Base-by-base conservation (phyloP, 495 filamentous ascomycete species). In the Schizothecium vesticola region DNA sequence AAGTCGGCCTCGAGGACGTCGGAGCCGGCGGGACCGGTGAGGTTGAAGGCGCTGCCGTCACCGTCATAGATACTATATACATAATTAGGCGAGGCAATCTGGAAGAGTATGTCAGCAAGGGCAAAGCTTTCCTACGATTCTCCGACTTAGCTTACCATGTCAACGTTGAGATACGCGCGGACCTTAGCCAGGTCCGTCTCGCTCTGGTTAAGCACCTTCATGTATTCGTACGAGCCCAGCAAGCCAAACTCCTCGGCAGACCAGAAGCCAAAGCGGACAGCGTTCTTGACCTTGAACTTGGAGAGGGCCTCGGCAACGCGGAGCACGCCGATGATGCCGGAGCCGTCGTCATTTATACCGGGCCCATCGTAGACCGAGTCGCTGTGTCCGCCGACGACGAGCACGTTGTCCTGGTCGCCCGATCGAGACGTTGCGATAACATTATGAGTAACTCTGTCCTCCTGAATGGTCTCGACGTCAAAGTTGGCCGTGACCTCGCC, bases 251-350 rank as follows among this genome's bases (percentile, higher is more conserved):
- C 86, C 77, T 91, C 89, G 8, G 84, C 90, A 12, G 86, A 84
- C 86, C 88, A 92, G 80, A 86, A 92, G 66, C 77, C 81, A 75
- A 92, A 91, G 64, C 89, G 87, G 21, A 92, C 86, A 29, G 88
- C 85, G 75, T 91, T 89, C 66, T 85, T 89, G 70, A 86, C 80
- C 36, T 72, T 74, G 81, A 82, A 91, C 56, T 81, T 76, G 56
- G 87, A 74, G 22, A 92, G 83, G 1, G 81, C 78, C 43, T 84
- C 84, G 13, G 90, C 90, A 16, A 90, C 80, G 56, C 87, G 85
- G 11, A 92, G 83, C 68, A 91, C 78, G 57, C 82, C 86, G 74
- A 90, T 85, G 24, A 81, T 83, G 57, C 90, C 90, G 58, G 84
- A 88, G 67, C 90, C 90, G n/a, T 77, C 74, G 29, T 77, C 75